These are phyloP conservation scores for Tulasnella sp. DNA, from an alignment of 768 basidiomycete genomes.

Conservation along the genomic window DNA sequence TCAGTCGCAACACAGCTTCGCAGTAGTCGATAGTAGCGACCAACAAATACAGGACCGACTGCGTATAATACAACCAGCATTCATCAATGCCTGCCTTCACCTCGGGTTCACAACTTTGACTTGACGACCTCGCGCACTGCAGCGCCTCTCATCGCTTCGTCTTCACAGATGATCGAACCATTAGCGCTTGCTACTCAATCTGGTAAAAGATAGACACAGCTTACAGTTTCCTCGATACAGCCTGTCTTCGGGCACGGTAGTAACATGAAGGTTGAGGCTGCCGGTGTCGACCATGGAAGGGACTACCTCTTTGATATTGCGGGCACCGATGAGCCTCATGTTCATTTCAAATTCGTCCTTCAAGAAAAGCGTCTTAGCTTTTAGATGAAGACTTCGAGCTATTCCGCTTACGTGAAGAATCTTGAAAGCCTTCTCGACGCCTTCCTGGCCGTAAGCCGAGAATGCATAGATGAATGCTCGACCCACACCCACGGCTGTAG, in stretches of 20 bases:
- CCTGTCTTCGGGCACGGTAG: conserved; percentile 65
- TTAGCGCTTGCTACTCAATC: neutral
- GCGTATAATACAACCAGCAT: neutral
- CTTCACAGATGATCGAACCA: neutral
- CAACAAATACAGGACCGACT: neutral
- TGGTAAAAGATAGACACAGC: conserved; percentile 36
- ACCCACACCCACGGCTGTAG: conserved; percentile 85
- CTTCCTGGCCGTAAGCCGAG: conserved; percentile 78
- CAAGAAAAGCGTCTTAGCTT: neutral
- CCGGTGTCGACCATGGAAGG: conserved; percentile 88
- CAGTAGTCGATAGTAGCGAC: too few relatives aligned
- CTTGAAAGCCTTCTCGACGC: conserved; percentile 71
- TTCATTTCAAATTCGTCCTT: conserved; percentile 99
- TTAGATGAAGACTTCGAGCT: neutral
- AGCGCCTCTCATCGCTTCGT: conserved; percentile 12
- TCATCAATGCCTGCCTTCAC: neutral
- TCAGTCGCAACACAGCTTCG: neutral
- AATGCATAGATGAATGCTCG: conserved; percentile 86
- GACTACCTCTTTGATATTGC: conserved; percentile 69
- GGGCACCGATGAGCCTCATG: conserved; percentile 85
- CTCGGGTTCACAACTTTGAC: neutral
- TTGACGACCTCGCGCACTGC: neutral
- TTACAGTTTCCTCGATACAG: conserved; percentile 79
- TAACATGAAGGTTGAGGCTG: conserved; percentile 62
- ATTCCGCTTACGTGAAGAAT: conserved; percentile 59